Evolutionary conservation across 2,329 filamentous ascomycete species (phyloP), one percentile per base, ranked within the genome.

Genomic region (Penicillium concentricum): DNA sequence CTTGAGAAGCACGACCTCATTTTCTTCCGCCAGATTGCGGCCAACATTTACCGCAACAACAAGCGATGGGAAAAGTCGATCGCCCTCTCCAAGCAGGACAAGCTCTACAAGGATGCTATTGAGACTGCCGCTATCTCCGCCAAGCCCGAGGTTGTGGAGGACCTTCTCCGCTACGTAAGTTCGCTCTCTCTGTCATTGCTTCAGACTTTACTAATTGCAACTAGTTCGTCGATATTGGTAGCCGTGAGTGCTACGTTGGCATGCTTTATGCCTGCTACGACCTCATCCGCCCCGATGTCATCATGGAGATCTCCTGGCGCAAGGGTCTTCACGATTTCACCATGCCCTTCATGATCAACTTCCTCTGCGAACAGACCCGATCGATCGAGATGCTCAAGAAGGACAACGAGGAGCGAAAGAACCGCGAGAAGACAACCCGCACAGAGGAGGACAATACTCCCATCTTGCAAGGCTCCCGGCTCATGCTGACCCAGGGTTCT

Each of bases 331-430:
- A 88, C 69, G 94, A 99, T 80, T 99, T 96, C 79, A 96, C 92
- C 46, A 99, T 99, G 95, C 94, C 94, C 18, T 99, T 96, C 82
- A 95, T 99, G 91, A 97, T 99, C 84, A 99, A 97, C 81, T 89
- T 95, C 81, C 82, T 99, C 62, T 86, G 88, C 66, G 92, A 96
- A 76, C 92, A 97, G 78, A 92, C 91, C 38, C 87, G 89, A 65
- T 88, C 95, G 55, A 88, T 99, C 65, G 86, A 92, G 57, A 75
- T 82, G 58, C 84, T 99, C 60, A 96, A 95, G 83, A 90, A 91
- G 61, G 95, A 99, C 78, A 99, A 97, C 72, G 95, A 99, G 76
- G 90, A 92, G 72, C 89, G 92, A 70, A 97, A 96, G 75, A 76
- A 80, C 18, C 80, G 79, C 60, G 85, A 87, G 78, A 82, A 82